Conservation (phyloP, 192 early-diverging fungal species). For the Cladochytrium replicatum region DNA sequence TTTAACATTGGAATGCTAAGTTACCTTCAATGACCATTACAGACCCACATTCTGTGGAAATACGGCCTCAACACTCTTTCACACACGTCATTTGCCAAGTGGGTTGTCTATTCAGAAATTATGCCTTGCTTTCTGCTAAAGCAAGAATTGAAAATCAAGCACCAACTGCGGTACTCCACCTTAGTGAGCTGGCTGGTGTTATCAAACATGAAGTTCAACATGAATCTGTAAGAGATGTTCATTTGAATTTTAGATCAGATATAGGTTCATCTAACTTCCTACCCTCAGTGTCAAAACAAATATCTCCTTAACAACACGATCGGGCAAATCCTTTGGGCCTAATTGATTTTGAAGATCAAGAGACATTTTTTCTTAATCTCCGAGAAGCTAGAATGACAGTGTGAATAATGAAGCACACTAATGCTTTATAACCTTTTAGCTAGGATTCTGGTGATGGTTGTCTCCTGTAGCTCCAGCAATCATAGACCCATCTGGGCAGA, state of each 20-base stretch:
- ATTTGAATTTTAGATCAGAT: background rate
- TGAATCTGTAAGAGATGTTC: background rate
- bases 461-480: background rate
- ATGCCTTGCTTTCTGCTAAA: slow-evolving; percentile 16
- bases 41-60: slow-evolving; percentile 26
- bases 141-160: slow-evolving; percentile 44
- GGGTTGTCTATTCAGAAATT: slow-evolving; percentile 25
- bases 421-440: background rate
- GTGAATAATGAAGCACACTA: no score
- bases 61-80: slow-evolving; percentile 35
- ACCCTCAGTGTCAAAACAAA: background rate
- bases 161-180: slow-evolving; percentile 46
- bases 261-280: background rate
- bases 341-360: background rate
- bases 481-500: no score
- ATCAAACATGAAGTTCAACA: slow-evolving; percentile 12
- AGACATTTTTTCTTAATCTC: background rate
- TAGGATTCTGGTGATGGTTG: background rate
- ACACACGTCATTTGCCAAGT: slow-evolving; percentile 36
- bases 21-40: slow-evolving; percentile 30
- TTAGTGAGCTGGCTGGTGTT: slow-evolving; percentile 15
- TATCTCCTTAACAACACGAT: background rate
- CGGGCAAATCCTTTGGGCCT: background rate
- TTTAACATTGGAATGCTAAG: background rate
- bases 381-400: slow-evolving; percentile 24